Evolutionary conservation across 1,139 yeast genomes (phyloP).

Genomic region (Magnusiomyces sp.): DNA sequence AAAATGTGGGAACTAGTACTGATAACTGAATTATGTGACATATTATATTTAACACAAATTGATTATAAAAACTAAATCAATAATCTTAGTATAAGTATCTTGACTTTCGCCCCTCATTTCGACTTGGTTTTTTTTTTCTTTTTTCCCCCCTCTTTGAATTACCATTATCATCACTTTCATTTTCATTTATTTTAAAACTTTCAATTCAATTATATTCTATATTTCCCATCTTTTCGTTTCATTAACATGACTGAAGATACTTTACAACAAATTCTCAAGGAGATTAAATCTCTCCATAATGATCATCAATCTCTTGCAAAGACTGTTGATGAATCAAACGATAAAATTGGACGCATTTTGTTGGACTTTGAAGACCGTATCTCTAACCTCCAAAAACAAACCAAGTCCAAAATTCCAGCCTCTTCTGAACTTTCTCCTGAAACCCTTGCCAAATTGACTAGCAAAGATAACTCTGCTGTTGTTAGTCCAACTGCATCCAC

Average conservation of each 20-base stretch:
- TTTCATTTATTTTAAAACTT: not conserved
- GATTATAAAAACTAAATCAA: not conserved
- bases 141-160: not conserved
- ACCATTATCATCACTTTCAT: not conserved
- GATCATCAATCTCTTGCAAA: constrained; percentile 14
- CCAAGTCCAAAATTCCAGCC: constrained; percentile 7
- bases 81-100: not conserved
- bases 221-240: not conserved
- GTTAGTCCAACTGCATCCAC: constrained; percentile 1
- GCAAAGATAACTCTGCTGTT: not conserved
- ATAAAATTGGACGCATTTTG: constrained; percentile 8
- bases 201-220: not conserved
- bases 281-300: constrained; percentile 12
- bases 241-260: constrained; percentile 7
- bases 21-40: too few species aligned
- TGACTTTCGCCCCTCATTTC: not conserved
- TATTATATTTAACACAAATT: not conserved
- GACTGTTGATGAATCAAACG: constrained; percentile 16
- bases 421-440: constrained; percentile 2
- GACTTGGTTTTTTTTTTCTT: not conserved
- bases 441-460: not conserved
- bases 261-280: constrained; percentile 8
- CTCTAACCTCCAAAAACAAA: constrained; percentile 8
- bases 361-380: constrained; percentile 11
- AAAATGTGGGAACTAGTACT: too few species aligned